A percentile compares a stretch with the other conserved stretches of the same genome.
Conservation (phyloP, 176 grass and related monocot species). For the Zea mays region Zm-B73-REFERENCE-NAM-5.0 NC_050102.1:159345001-159345500, state of each 20-base stretch:
- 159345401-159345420: constrained; percentile 99
- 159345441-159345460: constrained; percentile 98
- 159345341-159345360: not conserved
- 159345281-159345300: not conserved
- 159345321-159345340: not conserved
- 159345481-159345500: constrained; percentile 90
- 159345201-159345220: not conserved
- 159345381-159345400: constrained; percentile 53
- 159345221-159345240: not conserved
- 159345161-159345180: not conserved
- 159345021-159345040: too few species aligned
- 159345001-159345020: not conserved
- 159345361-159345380: constrained; percentile 33
- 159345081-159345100: not conserved
- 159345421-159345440: constrained; percentile 89
- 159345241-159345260: not conserved
- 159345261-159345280: not conserved
- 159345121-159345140: not conserved
- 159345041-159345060: not conserved
- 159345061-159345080: not conserved
- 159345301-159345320: not conserved
- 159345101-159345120: not conserved
- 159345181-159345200: not conserved
- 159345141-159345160: not conserved
- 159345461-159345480: constrained; percentile 99